Base-by-base conservation (phyloP, 441 rosid genomes). In the Croton laevigatus region DNA sequence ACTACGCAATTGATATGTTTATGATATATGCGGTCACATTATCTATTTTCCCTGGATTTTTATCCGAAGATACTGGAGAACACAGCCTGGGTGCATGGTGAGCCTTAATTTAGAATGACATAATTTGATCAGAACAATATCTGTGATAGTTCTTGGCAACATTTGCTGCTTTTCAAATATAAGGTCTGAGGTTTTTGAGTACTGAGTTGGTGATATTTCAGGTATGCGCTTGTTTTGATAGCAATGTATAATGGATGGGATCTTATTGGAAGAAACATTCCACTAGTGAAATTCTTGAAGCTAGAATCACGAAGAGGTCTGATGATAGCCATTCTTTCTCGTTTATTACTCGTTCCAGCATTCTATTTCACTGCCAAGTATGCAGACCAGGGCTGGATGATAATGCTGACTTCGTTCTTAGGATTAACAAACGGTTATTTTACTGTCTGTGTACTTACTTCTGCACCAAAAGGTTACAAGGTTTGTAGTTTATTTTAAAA, bases 351-450 rank as follows among this genome's bases (percentile, higher is more conserved):
- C 3, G 22, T 89, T 49, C 92, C 93, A 0, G 88, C 87, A 3
- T 89, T 91, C 79, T 91, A 89, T 69, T 85, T 87, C 82, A 86
- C 89, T 0, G 88, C 90, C 37, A 87, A 82, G 63, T 83, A 81
- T 10, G 97, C 86, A 17, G 86, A 83, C 52, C 94, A 87, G 64
- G 97, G 93, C 46, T 91, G 88, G 92, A 91, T 87, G 97, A 86
- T 89, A 61, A 42, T 84, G 81, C 73, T 89, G 8, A 87, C 93
- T 5, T 84, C 84, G 27, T 64, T 91, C 65, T 72, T 85, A 73
- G 97, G 94, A 46, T 52, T 87, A 54, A 78, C 84, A 23, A 88
- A 87, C 3, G 94, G 97, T 34, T 86, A 86, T 71, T 78, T 90
- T 65, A 88, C 94, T 0, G 89, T 84, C 36, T 90, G 92, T 32